Conservation (phyloP, 2,329 filamentous ascomycete species). For the Arthrobotrys pseudoclavata region DNA sequence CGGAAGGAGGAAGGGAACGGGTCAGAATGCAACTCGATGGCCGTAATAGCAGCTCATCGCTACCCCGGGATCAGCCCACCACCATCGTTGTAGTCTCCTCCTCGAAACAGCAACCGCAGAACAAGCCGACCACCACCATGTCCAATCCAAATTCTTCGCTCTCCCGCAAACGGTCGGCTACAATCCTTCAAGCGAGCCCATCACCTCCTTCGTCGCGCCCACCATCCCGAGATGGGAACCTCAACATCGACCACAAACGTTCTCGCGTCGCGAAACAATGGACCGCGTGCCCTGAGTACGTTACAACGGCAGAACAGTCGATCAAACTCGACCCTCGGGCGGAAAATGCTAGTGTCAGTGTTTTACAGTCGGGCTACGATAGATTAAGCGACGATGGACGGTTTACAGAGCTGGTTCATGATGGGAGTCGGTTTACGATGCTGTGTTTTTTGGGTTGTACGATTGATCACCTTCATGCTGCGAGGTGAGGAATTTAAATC, state of each 20-base stretch:
- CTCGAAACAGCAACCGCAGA: slow-evolving; percentile 14
- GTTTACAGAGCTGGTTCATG: slow-evolving; percentile 60
- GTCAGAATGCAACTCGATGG: slow-evolving; percentile 58
- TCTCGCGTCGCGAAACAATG: slow-evolving; percentile 57
- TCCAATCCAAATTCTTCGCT: slow-evolving; percentile 28
- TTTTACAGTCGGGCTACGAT: slow-evolving; percentile 60
- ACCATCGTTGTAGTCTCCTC: slow-evolving; percentile 29
- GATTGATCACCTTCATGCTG: slow-evolving; percentile 61
- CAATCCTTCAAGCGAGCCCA: slow-evolving; percentile 48
- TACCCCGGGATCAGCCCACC: slow-evolving; percentile 36
- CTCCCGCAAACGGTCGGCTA: slow-evolving; percentile 56
- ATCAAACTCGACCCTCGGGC: slow-evolving; percentile 61
- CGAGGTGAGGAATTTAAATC: slow-evolving; percentile 56
- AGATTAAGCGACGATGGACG: slow-evolving; percentile 54
- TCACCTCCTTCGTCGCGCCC: slow-evolving; percentile 57
- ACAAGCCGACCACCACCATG: slow-evolving; percentile 34
- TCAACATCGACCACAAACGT: slow-evolving; percentile 51
- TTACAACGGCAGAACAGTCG: slow-evolving; percentile 59
- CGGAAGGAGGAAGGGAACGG: slow-evolving; percentile 13
- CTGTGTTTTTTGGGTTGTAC: slow-evolving; percentile 63
- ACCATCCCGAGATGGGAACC: slow-evolving; percentile 42
- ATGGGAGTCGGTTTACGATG: slow-evolving; percentile 62
- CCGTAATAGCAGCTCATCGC: slow-evolving; percentile 29
- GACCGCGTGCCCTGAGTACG: slow-evolving; percentile 53
- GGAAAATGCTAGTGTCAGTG: slow-evolving; percentile 59